Evolutionary conservation across 257 asterid genomes (phyloP).

Genomic region (Echites panduratus): DNA sequence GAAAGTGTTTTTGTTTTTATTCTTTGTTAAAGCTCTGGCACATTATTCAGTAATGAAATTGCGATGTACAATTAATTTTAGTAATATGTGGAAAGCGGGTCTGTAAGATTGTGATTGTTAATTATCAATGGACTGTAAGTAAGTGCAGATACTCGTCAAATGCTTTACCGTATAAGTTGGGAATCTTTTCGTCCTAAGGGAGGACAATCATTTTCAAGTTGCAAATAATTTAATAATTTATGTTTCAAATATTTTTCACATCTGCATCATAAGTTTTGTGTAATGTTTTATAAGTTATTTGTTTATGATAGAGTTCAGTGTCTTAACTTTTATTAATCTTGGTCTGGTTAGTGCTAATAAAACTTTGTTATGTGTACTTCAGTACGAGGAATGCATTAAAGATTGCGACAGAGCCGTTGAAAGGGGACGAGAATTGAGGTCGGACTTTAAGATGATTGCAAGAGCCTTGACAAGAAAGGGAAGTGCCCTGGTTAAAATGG

Average conservation of each 20-base stretch:
- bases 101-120: not conserved
- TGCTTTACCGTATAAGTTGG: not conserved
- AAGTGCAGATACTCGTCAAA: not conserved
- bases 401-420: conserved; percentile 96
- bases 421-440: conserved; percentile 83
- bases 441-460: conserved; percentile 86
- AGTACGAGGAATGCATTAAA: conserved; percentile 79
- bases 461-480: conserved; percentile 95
- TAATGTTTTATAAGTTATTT: not conserved
- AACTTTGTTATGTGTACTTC: conserved; percentile 9
- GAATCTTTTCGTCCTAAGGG: not conserved
- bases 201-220: not conserved
- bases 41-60: not conserved
- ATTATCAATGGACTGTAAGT: not conserved
- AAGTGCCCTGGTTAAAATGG: conserved; percentile 73
- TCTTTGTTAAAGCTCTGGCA: too few relatives aligned
- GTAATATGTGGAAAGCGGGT: not conserved
- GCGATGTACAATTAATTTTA: not conserved
- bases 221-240: too few relatives aligned
- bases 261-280: too few relatives aligned
- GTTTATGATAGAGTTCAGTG: not conserved
- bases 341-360: not conserved
- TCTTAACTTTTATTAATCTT: not conserved
- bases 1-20: too few relatives aligned
- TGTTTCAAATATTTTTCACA: too few relatives aligned